Base-by-base conservation (phyloP, 2,329 filamentous ascomycete species). In the Neurospora sp. region DNA sequence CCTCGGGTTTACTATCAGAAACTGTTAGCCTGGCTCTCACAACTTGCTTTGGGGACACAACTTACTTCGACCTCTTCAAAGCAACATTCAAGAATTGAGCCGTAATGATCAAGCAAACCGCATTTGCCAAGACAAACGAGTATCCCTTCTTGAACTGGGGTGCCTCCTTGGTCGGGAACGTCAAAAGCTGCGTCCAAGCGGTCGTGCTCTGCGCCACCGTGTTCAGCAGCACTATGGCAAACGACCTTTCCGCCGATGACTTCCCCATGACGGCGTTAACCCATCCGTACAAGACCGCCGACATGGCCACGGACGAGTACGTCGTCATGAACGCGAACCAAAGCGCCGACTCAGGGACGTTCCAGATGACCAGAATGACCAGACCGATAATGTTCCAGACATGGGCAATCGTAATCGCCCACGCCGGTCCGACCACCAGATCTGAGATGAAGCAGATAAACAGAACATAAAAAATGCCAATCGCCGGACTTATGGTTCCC, bases 381-480 rank as follows among this genome's bases (percentile, higher is more conserved):
- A 86, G 75, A 0, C 85, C 86, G 40, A 84, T 81, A 37, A 83
- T 81, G 72, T 88, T 87, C 82, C 83, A 85, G 0, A 74, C 70
- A 62, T 83, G 80, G 0, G 85, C 78, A 0, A 85, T 73, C 0
- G 85, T 86, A 66, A 89, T 88, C 0, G 84, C 86, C 79, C 84
- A 86, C 0, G 83, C 83, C 0, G 83, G 85, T 0, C 85, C 85
- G 4, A 85, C 76, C 2, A 85, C 73, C 1, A 87, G 79, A 75
- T 87, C 87, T 0, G 85, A 86, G 0, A 81, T 79, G 72, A 89
- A 88, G 74, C 83, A 85, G 36, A 86, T 80, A 52, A 84, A 79
- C 0, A 88, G 77, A 0, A 82, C 84, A 73, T 86, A 88, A 69
- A 88, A 83, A 2, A 88, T 88, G 0, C 86, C 86, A 0, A 88